phyloP scores from a whole-genome alignment of 1,284 basidiomycete genomes.

The Erythrobasidium hasegawianum region DNA sequence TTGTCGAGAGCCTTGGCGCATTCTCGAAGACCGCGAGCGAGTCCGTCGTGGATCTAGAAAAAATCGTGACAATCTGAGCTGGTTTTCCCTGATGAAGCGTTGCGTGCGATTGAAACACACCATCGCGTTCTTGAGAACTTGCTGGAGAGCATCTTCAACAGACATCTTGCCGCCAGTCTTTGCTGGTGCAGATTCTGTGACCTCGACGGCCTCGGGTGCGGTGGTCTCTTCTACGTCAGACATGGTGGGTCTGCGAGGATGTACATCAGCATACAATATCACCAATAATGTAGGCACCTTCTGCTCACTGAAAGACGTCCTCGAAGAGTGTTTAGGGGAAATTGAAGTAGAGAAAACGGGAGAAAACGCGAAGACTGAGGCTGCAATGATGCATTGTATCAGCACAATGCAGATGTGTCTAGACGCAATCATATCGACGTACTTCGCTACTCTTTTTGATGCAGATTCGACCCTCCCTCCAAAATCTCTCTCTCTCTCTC shows the following conservation, averaged over 20 bases:
- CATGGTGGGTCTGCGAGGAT: constrained; percentile 10
- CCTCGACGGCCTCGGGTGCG: constrained; percentile 54
- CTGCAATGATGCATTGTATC: not conserved
- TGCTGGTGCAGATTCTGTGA: constrained; percentile 70
- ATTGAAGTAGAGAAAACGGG: not conserved
- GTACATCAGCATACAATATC: no score
- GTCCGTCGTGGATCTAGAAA: constrained; percentile 94
- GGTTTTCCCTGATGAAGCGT: no score
- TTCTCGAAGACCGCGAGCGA: constrained; percentile 96
- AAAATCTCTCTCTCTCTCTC: no score
- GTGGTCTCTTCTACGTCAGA: constrained; percentile 35
- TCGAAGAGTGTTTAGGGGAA: not conserved
- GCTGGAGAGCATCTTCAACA: constrained; percentile 96
- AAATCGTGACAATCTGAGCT: constrained; percentile 74
- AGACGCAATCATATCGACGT: no score
- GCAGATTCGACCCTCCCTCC: no score
- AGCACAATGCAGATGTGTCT: not conserved
- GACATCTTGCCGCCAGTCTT: constrained; percentile 87
- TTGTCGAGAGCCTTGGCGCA: constrained; percentile 97
- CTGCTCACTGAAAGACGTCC: constrained; percentile 1
- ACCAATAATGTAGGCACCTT: no score
- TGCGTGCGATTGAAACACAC: constrained; percentile 5
- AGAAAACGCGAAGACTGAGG: not conserved
- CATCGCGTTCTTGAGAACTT: constrained; percentile 53
- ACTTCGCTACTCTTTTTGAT: no score